Percentiles rank a stretch among this genome's conserved stretches.
Conservation (phyloP, 345 rosid species). For the Mallotus nudiflorus region DNA sequence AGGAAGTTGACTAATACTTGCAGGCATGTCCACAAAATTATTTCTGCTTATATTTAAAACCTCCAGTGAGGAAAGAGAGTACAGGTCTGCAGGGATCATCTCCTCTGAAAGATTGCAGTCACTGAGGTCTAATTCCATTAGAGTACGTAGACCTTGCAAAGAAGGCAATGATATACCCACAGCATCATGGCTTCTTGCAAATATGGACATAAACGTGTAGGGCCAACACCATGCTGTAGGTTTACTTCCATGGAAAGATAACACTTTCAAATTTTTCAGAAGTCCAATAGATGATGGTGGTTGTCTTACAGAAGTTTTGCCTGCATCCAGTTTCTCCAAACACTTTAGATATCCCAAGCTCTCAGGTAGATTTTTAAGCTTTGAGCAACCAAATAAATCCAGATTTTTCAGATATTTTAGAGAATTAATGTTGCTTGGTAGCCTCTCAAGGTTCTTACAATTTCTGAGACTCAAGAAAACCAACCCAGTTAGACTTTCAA, state of each 20-base stretch:
- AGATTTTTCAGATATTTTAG: background rate
- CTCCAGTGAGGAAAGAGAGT: conserved; percentile 1
- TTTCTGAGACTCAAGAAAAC: background rate
- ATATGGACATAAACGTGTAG: background rate
- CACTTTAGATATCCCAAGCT: conserved; percentile 8
- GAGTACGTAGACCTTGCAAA: conserved; percentile 9
- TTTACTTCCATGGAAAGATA: conserved; percentile 6
- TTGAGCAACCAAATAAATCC: conserved; percentile 11
- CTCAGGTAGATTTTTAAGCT: conserved; percentile 9
- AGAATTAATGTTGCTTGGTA: conserved; percentile 1
- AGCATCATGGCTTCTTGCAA: background rate
- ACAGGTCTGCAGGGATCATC: conserved; percentile 4
- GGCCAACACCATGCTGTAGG: background rate
- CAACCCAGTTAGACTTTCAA: conserved; percentile 4
- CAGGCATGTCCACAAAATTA: conserved; percentile 5
- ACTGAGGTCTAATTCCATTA: conserved; percentile 1
- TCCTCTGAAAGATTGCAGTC: conserved; percentile 1
- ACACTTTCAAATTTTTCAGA: conserved; percentile 6
- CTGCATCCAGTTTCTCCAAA: conserved; percentile 14
- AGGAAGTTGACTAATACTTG: conserved; percentile 11
- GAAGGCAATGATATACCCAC: conserved; percentile 12
- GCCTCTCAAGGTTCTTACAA: conserved; percentile 10
- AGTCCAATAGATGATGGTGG: conserved; percentile 9
- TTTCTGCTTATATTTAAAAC: background rate
- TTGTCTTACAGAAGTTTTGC: conserved; percentile 12